Evolutionary conservation across 495 filamentous ascomycete genomes (phyloP).

Genomic region (Hypoxylon cercidicola): DNA sequence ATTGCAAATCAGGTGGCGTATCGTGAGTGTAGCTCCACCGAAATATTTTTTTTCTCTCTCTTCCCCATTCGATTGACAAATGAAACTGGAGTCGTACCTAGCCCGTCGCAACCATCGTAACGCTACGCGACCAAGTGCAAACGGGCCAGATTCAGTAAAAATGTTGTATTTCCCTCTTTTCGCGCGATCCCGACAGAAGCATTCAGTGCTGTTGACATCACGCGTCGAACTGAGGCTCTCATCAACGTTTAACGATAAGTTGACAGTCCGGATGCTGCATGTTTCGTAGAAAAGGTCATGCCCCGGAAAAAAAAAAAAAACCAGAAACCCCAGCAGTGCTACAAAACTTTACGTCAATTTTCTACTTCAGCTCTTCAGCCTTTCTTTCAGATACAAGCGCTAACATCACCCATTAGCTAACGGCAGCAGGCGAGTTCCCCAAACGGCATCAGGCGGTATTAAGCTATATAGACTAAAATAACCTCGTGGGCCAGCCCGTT

Average conservation of each 20-base stretch:
- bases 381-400: too few species aligned
- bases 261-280: background rate
- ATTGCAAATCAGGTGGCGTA: constrained; percentile 27
- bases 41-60: constrained; percentile 27
- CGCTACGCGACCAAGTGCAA: constrained; percentile 11
- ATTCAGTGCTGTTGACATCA: constrained; percentile 14
- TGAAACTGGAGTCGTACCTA: constrained; percentile 2
- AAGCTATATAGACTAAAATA: constrained; percentile 15
- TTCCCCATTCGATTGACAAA: constrained; percentile 26
- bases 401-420: background rate
- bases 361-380: too few species aligned
- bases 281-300: too few species aligned
- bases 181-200: constrained; percentile 10
- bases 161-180: constrained; percentile 4
- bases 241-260: constrained; percentile 8
- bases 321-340: too few species aligned
- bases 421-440: background rate
- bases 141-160: constrained; percentile 27
- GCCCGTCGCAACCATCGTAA: constrained; percentile 20
- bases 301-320: too few species aligned
- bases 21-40: constrained; percentile 29
- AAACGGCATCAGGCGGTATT: background rate
- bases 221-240: constrained; percentile 26
- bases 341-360: too few species aligned
- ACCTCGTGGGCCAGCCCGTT: constrained; percentile 26